Percentiles rank a stretch among this genome's conserved stretches.
phyloP scores from a whole-genome alignment of 129 eudicot species.

The Ambrosia trifida region DNA sequence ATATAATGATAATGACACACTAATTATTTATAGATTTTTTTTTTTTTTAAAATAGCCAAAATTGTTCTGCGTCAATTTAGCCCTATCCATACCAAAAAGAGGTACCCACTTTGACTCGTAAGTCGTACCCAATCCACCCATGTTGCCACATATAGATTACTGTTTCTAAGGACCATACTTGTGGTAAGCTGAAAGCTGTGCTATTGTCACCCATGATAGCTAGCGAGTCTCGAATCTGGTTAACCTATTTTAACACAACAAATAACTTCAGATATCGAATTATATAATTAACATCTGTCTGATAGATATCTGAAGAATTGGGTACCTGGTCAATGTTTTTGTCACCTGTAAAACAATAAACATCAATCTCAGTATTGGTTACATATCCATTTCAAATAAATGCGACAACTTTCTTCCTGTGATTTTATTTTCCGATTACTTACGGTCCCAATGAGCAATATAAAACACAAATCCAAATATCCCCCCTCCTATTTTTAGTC shows the following conservation, averaged over 20 bases:
- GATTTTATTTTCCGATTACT: not conserved
- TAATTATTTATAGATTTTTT: no score
- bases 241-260: constrained; percentile 53
- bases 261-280: constrained; percentile 1
- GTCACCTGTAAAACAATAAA: constrained; percentile 63
- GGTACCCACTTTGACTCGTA: not conserved
- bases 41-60: not conserved
- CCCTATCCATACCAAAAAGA: not conserved
- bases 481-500: not conserved
- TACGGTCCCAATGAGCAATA: not conserved
- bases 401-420: not conserved
- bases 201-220: constrained; percentile 96
- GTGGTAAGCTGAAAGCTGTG: constrained; percentile 98
- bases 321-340: constrained; percentile 84
- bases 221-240: constrained; percentile 90
- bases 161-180: constrained; percentile 41
- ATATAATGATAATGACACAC: no score
- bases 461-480: not conserved
- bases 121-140: not conserved
- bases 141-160: not conserved
- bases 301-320: constrained; percentile 11
- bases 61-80: not conserved
- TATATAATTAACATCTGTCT: not conserved
- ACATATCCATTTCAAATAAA: no score
- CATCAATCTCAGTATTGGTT: not conserved